Evolutionary conservation across 345 rosid species (phyloP), one percentile per base, ranked within the genome.

Genomic region (Corchorus olitorius): DNA sequence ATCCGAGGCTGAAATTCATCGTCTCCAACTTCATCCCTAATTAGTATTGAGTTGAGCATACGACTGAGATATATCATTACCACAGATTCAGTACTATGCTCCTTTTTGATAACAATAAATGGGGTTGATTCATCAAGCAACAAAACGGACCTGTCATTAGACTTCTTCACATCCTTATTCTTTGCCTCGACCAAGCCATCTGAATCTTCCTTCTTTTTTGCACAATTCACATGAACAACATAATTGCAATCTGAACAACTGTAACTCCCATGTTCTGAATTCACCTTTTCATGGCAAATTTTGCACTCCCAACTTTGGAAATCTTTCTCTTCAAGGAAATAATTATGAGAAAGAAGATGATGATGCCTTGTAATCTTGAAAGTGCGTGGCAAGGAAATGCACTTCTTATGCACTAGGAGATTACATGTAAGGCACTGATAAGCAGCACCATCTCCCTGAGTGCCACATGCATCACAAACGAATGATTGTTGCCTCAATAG

Each of bases 391-490:
- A 72, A 58, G 5, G 49, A 53, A 55, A 56, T 58, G 45, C 80
- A 80, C 0, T 34, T 0, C 70, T 45, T 35, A 10, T 75, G 83
- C 52, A 70, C 13, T 35, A 59, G 13, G 33, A 62, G 16, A 8
- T 70, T 12, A 33, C 77, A 54, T 3, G 8, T 46, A 60, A 9
- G 19, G 37, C 66, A 81, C 0, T 65, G 11, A 52, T 73, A 76
- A 6, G 83, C 80, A 48, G 64, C 3, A 12, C 10, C 1, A 53
- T 16, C 72, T 39, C 0, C 80, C 80, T 67, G 10, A 0, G 2
- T 55, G 15, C 80, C 80, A 50, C 83, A 81, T 20, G 72, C 83
- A 73, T 81, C 75, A 43, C 80, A 81, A 35, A 46, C 19, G 35
- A 72, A 76, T 0, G 75, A 81, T 45, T 45, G 48, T 0, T 45